A percentile compares a stretch with the other conserved stretches of the same genome.
phyloP scores from a whole-genome alignment of 2,329 filamentous ascomycete genomes.

The Aspergillus latus region DNA sequence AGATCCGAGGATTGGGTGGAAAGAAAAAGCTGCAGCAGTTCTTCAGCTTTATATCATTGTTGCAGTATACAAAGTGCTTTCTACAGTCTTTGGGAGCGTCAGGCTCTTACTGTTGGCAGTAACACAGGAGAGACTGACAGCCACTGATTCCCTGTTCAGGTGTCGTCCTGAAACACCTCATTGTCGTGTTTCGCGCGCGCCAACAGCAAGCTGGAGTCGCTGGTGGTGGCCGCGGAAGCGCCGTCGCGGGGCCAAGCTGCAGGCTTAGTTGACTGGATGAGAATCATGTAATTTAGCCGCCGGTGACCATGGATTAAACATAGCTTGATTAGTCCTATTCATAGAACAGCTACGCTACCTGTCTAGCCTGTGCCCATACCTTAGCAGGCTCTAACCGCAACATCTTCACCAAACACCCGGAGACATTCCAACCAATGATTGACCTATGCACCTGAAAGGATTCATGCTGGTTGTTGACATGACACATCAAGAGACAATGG shows the following conservation, averaged over 20 bases:
- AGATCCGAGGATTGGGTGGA: not conserved
- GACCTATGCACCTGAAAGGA: constrained; percentile 5
- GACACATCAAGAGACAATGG: constrained; percentile 18
- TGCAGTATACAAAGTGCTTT: constrained; percentile 3
- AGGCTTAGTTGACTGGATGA: constrained; percentile 1
- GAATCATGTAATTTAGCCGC: not conserved
- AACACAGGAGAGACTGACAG: not conserved
- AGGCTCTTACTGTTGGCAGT: not conserved
- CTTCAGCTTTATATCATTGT: constrained; percentile 6
- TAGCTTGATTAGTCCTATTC: constrained; percentile 11
- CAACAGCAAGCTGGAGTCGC: not conserved
- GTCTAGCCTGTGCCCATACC: not conserved
- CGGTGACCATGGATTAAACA: not conserved
- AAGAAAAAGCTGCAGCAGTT: constrained; percentile 9
- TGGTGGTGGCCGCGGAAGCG: constrained; percentile 9
- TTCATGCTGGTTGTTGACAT: constrained; percentile 19
- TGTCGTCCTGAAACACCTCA: constrained; percentile 8
- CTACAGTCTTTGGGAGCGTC: not conserved
- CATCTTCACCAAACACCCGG: not conserved
- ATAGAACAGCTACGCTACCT: constrained; percentile 1
- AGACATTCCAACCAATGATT: constrained; percentile 11
- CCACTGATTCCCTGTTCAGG: constrained; percentile 11
- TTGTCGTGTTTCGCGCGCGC: constrained; percentile 14
- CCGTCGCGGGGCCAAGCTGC: constrained; percentile 6
- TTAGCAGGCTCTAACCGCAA: not conserved